Percentiles rank a stretch among this genome's conserved stretches.
Conservation (phyloP, 257 asterid genomes). For the Pogostemon cablin region DNA sequence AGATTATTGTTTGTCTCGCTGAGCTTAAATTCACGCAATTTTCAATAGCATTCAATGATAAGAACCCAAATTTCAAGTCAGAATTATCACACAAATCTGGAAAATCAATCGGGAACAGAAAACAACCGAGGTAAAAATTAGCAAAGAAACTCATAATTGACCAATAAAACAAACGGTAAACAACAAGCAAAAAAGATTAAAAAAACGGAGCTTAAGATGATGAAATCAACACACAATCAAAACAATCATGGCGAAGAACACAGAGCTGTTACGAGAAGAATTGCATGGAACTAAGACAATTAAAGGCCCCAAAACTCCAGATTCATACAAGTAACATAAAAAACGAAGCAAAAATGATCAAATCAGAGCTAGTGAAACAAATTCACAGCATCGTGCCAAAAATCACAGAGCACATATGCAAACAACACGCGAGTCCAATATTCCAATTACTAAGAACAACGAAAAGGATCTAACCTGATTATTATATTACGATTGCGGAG, state of each 20-base stretch:
- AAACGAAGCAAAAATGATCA: not conserved
- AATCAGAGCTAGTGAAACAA: constrained; percentile 31
- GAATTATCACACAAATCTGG: constrained; percentile 16
- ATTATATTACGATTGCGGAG: constrained; percentile 33
- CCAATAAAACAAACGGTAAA: constrained; percentile 7
- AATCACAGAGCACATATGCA: constrained; percentile 14
- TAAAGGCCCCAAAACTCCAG: constrained; percentile 5
- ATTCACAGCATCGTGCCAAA: not conserved
- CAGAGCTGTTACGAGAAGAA: constrained; percentile 25
- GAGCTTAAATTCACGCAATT: constrained; percentile 4
- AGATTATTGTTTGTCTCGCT: not conserved
- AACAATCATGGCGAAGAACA: constrained; percentile 32
- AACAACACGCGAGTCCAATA: not conserved
- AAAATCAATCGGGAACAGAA: constrained; percentile 27
- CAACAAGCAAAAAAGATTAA: not conserved
- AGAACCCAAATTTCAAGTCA: constrained; percentile 26
- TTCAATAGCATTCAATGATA: constrained; percentile 6
- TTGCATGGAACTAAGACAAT: constrained; percentile 34
- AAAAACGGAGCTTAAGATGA: constrained; percentile 32
- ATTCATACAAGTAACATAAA: constrained; percentile 17
- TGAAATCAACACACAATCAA: constrained; percentile 14
- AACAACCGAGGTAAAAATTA: constrained; percentile 6
- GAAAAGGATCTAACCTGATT: constrained; percentile 32
- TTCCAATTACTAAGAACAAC: not conserved
- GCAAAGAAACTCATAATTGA: constrained; percentile 5